Conservation (phyloP, 805 yeast species). For the Kodamaea leandrae region DNA sequence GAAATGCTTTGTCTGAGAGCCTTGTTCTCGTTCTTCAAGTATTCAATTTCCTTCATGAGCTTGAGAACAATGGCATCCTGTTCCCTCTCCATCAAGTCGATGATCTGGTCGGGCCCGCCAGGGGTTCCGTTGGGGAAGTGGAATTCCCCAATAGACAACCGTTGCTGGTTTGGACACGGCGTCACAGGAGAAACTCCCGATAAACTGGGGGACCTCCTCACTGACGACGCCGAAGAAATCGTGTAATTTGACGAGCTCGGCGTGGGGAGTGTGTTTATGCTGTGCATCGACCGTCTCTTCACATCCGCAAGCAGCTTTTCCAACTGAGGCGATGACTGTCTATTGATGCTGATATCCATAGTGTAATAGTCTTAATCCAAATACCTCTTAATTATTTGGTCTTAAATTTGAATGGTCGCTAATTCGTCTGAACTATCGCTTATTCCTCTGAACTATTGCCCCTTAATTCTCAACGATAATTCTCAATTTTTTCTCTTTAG, state of each 20-base stretch:
- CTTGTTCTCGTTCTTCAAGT: slow-evolving; percentile 53
- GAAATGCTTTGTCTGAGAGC: slow-evolving; percentile 22
- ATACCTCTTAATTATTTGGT: neutral
- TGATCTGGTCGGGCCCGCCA: slow-evolving; percentile 39
- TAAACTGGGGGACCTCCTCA: slow-evolving; percentile 14
- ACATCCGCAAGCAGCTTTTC: slow-evolving; percentile 4
- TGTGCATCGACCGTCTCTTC: slow-evolving; percentile 5
- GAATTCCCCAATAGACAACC: slow-evolving; percentile 12
- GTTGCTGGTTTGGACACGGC: slow-evolving; percentile 5
- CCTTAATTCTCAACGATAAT: no score
- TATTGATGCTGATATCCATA: slow-evolving; percentile 5
- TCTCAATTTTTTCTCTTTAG: no score
- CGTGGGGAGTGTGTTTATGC: slow-evolving; percentile 7
- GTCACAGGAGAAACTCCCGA: slow-evolving; percentile 4
- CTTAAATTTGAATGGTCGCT: no score
- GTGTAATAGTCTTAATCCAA: neutral
- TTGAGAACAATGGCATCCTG: slow-evolving; percentile 72
- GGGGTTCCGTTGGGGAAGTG: slow-evolving; percentile 8
- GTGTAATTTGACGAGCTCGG: slow-evolving; percentile 9
- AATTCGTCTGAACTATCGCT: no score
- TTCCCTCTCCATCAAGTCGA: slow-evolving; percentile 66
- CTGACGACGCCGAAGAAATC: slow-evolving; percentile 9
- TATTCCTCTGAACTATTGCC: no score
- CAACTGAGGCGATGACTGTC: slow-evolving; percentile 8
- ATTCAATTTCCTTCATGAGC: slow-evolving; percentile 59